These are phyloP conservation scores for Crepidotus variabilis DNA, from an alignment of 768 basidiomycete species.

Conservation along the genomic window DNA sequence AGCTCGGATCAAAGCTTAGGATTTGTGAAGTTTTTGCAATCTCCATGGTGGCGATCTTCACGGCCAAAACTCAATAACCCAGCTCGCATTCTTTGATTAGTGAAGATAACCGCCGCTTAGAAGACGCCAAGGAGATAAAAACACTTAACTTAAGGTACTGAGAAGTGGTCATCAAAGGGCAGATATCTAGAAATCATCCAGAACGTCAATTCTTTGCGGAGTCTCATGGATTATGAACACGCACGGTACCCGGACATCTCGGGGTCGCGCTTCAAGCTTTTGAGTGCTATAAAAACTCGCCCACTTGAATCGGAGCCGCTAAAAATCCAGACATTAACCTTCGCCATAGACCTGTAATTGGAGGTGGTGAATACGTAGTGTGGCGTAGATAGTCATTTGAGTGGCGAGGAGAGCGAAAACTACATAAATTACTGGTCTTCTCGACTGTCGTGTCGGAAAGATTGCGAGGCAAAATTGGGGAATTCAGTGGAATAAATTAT, in stretches of 20 bases:
- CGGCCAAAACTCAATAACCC: background rate
- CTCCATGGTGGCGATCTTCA: background rate
- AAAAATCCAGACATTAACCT: background rate
- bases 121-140: background rate
- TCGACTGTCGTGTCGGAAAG: background rate
- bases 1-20: background rate
- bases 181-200: background rate
- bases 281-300: background rate
- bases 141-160: background rate
- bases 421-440: background rate
- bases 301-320: conserved; percentile 17
- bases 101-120: background rate
- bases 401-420: background rate
- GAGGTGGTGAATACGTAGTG: background rate
- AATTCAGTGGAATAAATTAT: background rate
- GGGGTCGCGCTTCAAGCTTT: conserved; percentile 2
- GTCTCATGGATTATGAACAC: background rate
- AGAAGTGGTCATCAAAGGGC: background rate
- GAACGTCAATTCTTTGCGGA: background rate
- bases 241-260: conserved; percentile 16
- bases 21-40: background rate
- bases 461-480: background rate
- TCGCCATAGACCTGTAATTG: background rate
- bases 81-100: background rate
- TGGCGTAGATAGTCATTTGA: background rate